phyloP scores from a whole-genome alignment of 805 yeast genomes.

The Ogataea polymorpha region DNA sequence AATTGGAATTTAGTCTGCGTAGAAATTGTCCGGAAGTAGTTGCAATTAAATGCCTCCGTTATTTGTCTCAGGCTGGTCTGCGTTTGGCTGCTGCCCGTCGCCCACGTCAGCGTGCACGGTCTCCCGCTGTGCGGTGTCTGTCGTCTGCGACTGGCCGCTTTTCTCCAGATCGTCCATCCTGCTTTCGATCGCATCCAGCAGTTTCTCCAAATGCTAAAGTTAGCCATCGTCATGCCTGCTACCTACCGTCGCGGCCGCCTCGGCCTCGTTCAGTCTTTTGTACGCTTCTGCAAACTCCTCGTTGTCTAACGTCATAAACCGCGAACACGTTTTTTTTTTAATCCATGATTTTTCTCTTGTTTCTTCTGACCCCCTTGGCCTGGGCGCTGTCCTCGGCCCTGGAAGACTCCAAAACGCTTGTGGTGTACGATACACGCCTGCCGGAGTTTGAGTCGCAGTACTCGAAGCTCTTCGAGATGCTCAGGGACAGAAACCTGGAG shows the following conservation, averaged over 20 bases:
- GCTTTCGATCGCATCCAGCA: constrained; percentile 62
- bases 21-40: not conserved
- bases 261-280: constrained; percentile 64
- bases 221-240: not conserved
- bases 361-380: constrained; percentile 12
- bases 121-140: not conserved
- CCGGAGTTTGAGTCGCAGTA: constrained; percentile 21
- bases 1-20: not conserved
- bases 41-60: not conserved
- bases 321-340: constrained; percentile 17
- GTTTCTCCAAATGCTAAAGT: constrained; percentile 48
- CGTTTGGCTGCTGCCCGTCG: not conserved
- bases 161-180: constrained; percentile 45
- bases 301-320: constrained; percentile 11
- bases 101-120: too few species aligned
- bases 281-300: constrained; percentile 52
- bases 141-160: not conserved
- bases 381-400: constrained; percentile 19
- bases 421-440: constrained; percentile 22
- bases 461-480: constrained; percentile 22
- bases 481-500: constrained; percentile 15
- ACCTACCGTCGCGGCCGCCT: constrained; percentile 53
- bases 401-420: constrained; percentile 20
- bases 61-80: not conserved
- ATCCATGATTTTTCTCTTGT: constrained; percentile 14